Evolutionary conservation across 352 stramenopile genomes (phyloP), one percentile per base, ranked within the genome.

Genomic region (Phytophthora melonis): DNA sequence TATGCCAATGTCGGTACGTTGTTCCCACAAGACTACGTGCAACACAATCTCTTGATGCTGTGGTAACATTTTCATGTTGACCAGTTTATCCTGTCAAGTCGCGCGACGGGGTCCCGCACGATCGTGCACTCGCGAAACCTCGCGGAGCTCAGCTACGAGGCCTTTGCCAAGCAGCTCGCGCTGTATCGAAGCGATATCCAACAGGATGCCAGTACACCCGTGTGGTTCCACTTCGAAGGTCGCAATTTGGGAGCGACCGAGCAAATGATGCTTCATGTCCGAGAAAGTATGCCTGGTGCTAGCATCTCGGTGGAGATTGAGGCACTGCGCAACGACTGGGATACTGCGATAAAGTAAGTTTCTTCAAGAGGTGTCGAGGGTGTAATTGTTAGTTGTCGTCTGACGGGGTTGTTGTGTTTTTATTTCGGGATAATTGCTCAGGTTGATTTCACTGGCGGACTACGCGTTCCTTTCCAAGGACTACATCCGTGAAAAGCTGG

Each of bases 201-300:
- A 41, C 4, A 67, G 0, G 27, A 50, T n/a, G 30, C 54, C 4
- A 21, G 18, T 2, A 16, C 45, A 25, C 56, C 49, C 6, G 21
- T 73, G 14, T 93, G 84, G 86, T 68, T 90, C 43, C 86, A 92
- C 66, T 93, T 92, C 62, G 86, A 93, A 71, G 83, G 84, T 1
- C 80, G 86, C 3, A 91, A 91, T 63, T 70, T 93, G 67, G 68
- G 72, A 3, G 74, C 77, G 16, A 74, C 89, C 11, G 47, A 71
- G 13, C 25, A 81, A 45, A 93, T 93, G 81, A 81, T 93, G 72
- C 58, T 70, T 23, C 65, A 79, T 25, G 49, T 90, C 10, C 82
- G 75, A 23, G 25, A 60, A 16, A 53, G 23, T 0, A 32, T 72
- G 16, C 53, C 39, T 34, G 23, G n/a, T 5, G 52, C 64, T 1